These are phyloP conservation scores for Saraca asoca DNA, from an alignment of 331 rosid species.

Conservation along the genomic window DNA sequence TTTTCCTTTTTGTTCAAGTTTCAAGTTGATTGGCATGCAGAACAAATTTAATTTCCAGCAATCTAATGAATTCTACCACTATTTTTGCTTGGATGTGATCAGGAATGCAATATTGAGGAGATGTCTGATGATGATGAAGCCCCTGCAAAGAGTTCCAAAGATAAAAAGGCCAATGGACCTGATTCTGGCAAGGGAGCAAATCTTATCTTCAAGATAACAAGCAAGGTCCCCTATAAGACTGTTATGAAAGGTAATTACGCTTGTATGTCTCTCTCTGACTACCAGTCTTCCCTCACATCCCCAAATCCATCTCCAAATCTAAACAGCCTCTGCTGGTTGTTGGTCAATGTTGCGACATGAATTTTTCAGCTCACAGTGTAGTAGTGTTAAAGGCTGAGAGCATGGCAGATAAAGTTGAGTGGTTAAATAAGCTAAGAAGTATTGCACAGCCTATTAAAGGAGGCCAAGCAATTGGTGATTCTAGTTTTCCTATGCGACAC, in stretches of 20 bases:
- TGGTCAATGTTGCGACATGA: slow-evolving; percentile 24
- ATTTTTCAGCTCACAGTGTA: slow-evolving; percentile 75
- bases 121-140: slow-evolving; percentile 51
- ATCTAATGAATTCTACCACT: slow-evolving; percentile 18
- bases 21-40: slow-evolving; percentile 25
- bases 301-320: slow-evolving; percentile 31
- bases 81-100: slow-evolving; percentile 26
- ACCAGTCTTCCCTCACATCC: background rate
- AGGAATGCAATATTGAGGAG: slow-evolving; percentile 62
- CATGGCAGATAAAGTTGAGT: slow-evolving; percentile 75
- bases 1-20: background rate
- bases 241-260: slow-evolving; percentile 72
- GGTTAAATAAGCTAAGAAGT: slow-evolving; percentile 78
- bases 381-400: slow-evolving; percentile 96
- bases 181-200: slow-evolving; percentile 68
- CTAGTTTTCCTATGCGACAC: slow-evolving; percentile 76
- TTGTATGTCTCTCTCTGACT: slow-evolving; percentile 2
- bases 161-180: slow-evolving; percentile 56
- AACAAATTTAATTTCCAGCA: slow-evolving; percentile 12
- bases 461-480: slow-evolving; percentile 54
- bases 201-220: slow-evolving; percentile 83
- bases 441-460: slow-evolving; percentile 75
- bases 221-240: slow-evolving; percentile 93
- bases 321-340: slow-evolving; percentile 5
- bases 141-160: slow-evolving; percentile 54